Conservation (phyloP, 257 asterid genomes). For the Perilla frutescens region DNA sequence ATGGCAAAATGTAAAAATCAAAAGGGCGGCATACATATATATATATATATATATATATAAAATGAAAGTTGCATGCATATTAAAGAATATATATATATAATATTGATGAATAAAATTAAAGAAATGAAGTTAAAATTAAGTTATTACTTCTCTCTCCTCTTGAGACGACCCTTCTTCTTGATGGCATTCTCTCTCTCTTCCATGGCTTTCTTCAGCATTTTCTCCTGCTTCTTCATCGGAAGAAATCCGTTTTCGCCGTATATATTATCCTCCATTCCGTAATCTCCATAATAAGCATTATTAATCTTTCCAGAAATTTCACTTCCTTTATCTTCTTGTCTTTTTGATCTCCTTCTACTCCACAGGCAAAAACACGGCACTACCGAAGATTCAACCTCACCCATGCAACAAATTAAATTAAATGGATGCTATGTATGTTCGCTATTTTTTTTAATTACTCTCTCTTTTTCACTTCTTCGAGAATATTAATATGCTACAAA, state of each 20-base stretch:
- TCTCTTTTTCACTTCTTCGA: too few species aligned
- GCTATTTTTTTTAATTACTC: background rate
- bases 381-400: slow-evolving; percentile 15
- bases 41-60: too few species aligned
- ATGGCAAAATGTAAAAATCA: background rate
- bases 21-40: too few species aligned
- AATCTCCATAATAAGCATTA: slow-evolving; percentile 45
- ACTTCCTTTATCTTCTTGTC: slow-evolving; percentile 5
- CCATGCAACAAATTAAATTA: slow-evolving; percentile 22
- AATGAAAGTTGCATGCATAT: background rate
- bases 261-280: slow-evolving; percentile 44
- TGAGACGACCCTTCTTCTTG: slow-evolving; percentile 21
- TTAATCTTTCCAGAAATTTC: slow-evolving; percentile 6
- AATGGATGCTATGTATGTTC: background rate
- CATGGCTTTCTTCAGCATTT: slow-evolving; percentile 37
- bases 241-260: slow-evolving; percentile 36
- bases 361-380: slow-evolving; percentile 28
- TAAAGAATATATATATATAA: background rate
- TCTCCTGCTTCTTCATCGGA: slow-evolving; percentile 24
- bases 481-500: too few species aligned
- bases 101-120: too few species aligned
- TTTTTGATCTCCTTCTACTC: slow-evolving; percentile 29
- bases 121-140: too few species aligned
- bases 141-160: slow-evolving; percentile 14
- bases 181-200: slow-evolving; percentile 36